Conservation (phyloP, 139 green algal species). For the Ostreobium quekettii region DNA sequence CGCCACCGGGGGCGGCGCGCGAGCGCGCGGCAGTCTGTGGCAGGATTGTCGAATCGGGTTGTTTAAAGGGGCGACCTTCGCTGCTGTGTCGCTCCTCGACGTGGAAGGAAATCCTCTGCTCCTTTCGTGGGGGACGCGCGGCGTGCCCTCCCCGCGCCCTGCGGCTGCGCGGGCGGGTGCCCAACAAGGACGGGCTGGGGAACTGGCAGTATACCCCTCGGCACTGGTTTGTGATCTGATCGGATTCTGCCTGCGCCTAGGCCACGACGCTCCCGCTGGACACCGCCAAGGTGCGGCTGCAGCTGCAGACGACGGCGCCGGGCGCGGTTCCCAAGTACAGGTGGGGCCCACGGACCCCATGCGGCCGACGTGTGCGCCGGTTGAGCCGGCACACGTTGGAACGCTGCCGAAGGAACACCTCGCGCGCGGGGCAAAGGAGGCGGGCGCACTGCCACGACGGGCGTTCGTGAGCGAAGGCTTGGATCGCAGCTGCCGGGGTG, state of each 20-base stretch:
- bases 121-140: background rate
- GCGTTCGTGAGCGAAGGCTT: too few relatives aligned
- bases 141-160: background rate
- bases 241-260: conserved; percentile 23
- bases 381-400: background rate
- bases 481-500: background rate
- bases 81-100: too few relatives aligned
- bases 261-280: conserved; percentile 77
- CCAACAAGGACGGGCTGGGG: background rate
- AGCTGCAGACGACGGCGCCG: conserved; percentile 65
- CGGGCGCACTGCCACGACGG: too few relatives aligned
- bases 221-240: background rate
- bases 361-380: background rate
- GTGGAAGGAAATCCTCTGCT: background rate
- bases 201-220: too few relatives aligned
- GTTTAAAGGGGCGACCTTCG: too few relatives aligned
- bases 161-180: background rate
- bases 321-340: conserved; percentile 36
- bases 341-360: conserved; percentile 17
- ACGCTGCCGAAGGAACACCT: background rate
- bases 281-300: conserved; percentile 93
- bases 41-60: too few relatives aligned
- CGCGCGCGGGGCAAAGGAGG: too few relatives aligned
- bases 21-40: too few relatives aligned
- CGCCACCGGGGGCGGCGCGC: too few relatives aligned